Percentiles rank a stretch among this genome's conserved stretches.
Evolutionary conservation across 78 protist genomes (phyloP).

Genomic region (Cyanophora paradoxa): DNA sequence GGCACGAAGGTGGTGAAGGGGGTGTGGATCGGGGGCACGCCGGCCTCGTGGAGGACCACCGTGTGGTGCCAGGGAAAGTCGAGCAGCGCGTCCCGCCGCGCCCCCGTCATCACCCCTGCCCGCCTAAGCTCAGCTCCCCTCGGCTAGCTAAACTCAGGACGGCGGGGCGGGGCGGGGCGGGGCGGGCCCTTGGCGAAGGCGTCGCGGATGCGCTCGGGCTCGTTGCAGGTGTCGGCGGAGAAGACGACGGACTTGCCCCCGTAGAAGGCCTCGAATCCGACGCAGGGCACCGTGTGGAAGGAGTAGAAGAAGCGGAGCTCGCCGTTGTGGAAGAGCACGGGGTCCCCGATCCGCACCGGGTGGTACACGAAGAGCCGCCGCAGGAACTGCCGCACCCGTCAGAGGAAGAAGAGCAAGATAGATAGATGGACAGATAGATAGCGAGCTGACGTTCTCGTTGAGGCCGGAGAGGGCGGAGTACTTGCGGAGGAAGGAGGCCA

Average conservation of each 20-base stretch:
- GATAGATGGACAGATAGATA: background rate
- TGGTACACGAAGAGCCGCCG: slow-evolving; percentile 44
- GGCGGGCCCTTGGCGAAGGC: too few relatives aligned
- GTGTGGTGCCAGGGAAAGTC: slow-evolving; percentile 58
- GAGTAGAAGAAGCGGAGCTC: slow-evolving; percentile 55
- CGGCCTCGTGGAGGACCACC: slow-evolving; percentile 62
- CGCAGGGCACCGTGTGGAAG: slow-evolving; percentile 61
- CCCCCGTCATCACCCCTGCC: slow-evolving; percentile 21
- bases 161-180: too few relatives aligned
- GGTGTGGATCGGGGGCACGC: slow-evolving; percentile 71
- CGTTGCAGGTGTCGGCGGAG: slow-evolving; percentile 52
- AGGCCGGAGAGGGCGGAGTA: slow-evolving; percentile 41
- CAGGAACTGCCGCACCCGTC: slow-evolving; percentile 10
- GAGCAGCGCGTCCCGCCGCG: slow-evolving; percentile 29
- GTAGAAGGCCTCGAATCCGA: slow-evolving; percentile 40
- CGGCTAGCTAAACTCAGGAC: too few relatives aligned
- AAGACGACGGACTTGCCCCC: slow-evolving; percentile 44
- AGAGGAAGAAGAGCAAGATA: background rate
- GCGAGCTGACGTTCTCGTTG: background rate
- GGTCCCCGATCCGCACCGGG: slow-evolving; percentile 55
- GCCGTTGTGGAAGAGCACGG: slow-evolving; percentile 38
- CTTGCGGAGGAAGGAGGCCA: slow-evolving; percentile 54
- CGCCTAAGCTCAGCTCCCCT: slow-evolving; percentile 12
- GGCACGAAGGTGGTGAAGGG: slow-evolving; percentile 40
- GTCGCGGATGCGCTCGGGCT: slow-evolving; percentile 33